Conservation (phyloP, 2,329 filamentous ascomycete species). For the Sporothrix protearum region DNA sequence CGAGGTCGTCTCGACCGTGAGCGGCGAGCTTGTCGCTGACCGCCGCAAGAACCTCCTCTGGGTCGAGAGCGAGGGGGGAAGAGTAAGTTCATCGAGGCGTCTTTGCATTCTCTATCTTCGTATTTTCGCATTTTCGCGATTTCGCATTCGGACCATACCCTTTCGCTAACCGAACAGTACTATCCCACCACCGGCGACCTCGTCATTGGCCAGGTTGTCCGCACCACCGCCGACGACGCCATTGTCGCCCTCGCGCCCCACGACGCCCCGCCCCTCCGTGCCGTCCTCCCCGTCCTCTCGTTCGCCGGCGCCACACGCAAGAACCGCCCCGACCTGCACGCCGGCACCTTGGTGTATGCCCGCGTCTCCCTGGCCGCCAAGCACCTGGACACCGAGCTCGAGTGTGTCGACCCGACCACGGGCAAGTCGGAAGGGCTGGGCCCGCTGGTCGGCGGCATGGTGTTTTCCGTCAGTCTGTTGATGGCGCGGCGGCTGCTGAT, state of each 20-base stretch:
- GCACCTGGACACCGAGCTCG: slow-evolving; percentile 84
- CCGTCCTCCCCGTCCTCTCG: slow-evolving; percentile 78
- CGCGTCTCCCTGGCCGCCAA: slow-evolving; percentile 73
- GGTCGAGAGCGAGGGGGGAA: slow-evolving; percentile 67
- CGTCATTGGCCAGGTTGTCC: slow-evolving; percentile 80
- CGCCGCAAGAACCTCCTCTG: slow-evolving; percentile 72
- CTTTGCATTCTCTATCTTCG: too few species aligned
- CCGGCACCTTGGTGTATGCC: slow-evolving; percentile 82
- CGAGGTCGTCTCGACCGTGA: slow-evolving; percentile 65
- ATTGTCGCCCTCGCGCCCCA: slow-evolving; percentile 71
- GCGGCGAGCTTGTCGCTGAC: slow-evolving; percentile 65
- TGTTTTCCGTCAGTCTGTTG: slow-evolving; percentile 73
- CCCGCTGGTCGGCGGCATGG: slow-evolving; percentile 75
- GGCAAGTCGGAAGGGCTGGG: slow-evolving; percentile 88
- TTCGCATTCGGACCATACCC: too few species aligned
- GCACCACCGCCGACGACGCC: slow-evolving; percentile 71
- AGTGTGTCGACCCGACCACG: slow-evolving; percentile 81
- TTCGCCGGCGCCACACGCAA: slow-evolving; percentile 94
- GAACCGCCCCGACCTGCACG: slow-evolving; percentile 71
- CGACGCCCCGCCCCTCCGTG: slow-evolving; percentile 48
- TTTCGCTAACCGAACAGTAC: slow-evolving; percentile 57
- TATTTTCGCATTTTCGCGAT: too few species aligned
- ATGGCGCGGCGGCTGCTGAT: slow-evolving; percentile 78
- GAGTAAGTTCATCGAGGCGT: too few species aligned
- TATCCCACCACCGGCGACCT: slow-evolving; percentile 76